A percentile compares a stretch with the other conserved stretches of the same genome.
Conservation (phyloP, 2,329 filamentous ascomycete species). For the Exophiala mesophila region DNA sequence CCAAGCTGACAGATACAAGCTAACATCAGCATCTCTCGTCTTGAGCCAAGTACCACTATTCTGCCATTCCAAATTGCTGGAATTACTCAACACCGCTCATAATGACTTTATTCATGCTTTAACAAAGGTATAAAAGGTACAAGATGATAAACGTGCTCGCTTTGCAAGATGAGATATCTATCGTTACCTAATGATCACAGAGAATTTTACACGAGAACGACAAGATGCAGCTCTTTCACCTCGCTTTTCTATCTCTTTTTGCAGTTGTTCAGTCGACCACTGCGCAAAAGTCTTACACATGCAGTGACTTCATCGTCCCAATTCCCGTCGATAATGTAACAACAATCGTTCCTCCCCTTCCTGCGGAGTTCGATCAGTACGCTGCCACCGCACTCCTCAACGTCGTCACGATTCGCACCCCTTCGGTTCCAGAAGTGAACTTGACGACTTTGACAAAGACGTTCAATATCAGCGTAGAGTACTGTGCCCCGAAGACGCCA, state of each 20-base stretch:
- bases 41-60: too few species aligned
- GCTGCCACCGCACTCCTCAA: constrained; percentile 15
- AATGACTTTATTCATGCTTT: too few species aligned
- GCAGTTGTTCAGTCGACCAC: constrained; percentile 1
- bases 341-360: constrained; percentile 15
- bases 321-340: constrained; percentile 18
- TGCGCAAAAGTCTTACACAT: constrained; percentile 14
- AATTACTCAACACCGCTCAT: too few species aligned
- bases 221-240: constrained; percentile 7
- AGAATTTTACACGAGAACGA: too few species aligned
- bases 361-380: constrained; percentile 13
- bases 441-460: constrained; percentile 80
- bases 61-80: too few species aligned
- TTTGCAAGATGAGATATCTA: too few species aligned
- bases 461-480: constrained; percentile 61
- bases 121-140: too few species aligned
- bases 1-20: too few species aligned
- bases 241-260: constrained; percentile 3
- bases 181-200: too few species aligned
- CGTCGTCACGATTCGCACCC: constrained; percentile 86
- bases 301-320: constrained; percentile 16
- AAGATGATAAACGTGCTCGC: too few species aligned
- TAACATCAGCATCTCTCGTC: too few species aligned
- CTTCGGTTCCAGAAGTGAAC: constrained; percentile 56
- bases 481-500: constrained; percentile 12